phyloP scores from a whole-genome alignment of 257 asterid species.

The Solanum dulcamara region DNA sequence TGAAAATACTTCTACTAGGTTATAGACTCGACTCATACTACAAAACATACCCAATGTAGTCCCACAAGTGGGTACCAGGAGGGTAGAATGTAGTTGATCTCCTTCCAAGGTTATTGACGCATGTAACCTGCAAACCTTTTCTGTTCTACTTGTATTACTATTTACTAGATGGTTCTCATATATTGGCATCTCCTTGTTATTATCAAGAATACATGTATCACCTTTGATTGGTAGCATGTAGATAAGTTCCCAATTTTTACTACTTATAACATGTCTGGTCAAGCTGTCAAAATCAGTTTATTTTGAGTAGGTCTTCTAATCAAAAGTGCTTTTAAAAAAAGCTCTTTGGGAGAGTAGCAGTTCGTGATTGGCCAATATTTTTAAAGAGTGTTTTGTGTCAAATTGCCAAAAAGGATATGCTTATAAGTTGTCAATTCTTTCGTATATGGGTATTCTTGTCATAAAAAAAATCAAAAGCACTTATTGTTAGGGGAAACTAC shows the following conservation, averaged over 20 bases:
- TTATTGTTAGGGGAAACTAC: background rate
- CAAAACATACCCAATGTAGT: background rate
- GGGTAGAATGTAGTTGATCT: background rate
- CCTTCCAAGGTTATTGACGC: background rate
- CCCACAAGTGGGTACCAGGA: background rate
- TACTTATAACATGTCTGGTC: background rate
- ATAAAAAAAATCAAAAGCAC: background rate
- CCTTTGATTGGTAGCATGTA: background rate
- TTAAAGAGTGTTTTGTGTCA: background rate
- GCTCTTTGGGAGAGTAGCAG: background rate
- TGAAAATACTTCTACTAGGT: background rate
- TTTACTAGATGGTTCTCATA: background rate
- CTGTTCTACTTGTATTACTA: background rate
- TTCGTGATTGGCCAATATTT: background rate
- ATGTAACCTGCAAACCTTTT: background rate
- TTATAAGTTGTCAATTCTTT: background rate
- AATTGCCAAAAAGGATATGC: background rate
- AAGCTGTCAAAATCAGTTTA: background rate
- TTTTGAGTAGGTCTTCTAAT: background rate
- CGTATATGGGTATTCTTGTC: background rate
- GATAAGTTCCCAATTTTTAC: background rate
- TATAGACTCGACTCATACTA: background rate
- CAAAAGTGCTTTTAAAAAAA: background rate
- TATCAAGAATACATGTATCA: background rate
- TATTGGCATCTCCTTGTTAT: background rate